Evolutionary conservation across 345 rosid species (phyloP).

Genomic region (Salix udensis): DNA sequence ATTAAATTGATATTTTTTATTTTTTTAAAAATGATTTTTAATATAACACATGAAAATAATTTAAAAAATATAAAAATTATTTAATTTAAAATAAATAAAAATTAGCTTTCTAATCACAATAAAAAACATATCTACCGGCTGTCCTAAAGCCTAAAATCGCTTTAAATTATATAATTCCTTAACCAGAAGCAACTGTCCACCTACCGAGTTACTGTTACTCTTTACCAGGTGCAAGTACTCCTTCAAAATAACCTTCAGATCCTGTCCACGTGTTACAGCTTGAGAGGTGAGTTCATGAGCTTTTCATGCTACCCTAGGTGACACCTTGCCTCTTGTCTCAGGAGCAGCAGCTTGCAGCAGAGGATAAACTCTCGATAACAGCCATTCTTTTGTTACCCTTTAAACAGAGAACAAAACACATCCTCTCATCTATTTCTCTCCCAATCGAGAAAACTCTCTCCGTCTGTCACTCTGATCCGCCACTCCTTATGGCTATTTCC

Average conservation of each 20-base stretch:
- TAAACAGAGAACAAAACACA: conserved; percentile 26
- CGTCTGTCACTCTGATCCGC: background rate
- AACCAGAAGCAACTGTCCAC: background rate
- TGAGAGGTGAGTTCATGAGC: background rate
- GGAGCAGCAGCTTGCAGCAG: conserved; percentile 3
- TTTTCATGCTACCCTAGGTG: conserved; percentile 4
- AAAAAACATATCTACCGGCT: too few species aligned
- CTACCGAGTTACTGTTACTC: background rate
- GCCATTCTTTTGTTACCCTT: conserved; percentile 22
- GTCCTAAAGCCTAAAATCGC: background rate
- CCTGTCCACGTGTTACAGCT: conserved; percentile 15
- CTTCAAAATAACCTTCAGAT: too few species aligned
- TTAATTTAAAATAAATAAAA: too few species aligned
- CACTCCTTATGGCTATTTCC: conserved; percentile 52
- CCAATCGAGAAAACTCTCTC: background rate
- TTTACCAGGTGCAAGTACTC: background rate
- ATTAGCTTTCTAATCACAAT: too few species aligned
- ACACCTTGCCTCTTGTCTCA: background rate
- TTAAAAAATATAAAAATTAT: too few species aligned
- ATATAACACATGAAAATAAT: too few species aligned
- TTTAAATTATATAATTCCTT: background rate
- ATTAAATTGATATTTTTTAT: too few species aligned
- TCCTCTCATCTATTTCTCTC: conserved; percentile 17
- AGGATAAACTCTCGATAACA: conserved; percentile 18
- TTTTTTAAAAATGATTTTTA: too few species aligned